Percentiles rank a stretch among this genome's conserved stretches.
Evolutionary conservation across 495 filamentous ascomycete species (phyloP).

Genomic region (Wilcoxina mikolae): DNA sequence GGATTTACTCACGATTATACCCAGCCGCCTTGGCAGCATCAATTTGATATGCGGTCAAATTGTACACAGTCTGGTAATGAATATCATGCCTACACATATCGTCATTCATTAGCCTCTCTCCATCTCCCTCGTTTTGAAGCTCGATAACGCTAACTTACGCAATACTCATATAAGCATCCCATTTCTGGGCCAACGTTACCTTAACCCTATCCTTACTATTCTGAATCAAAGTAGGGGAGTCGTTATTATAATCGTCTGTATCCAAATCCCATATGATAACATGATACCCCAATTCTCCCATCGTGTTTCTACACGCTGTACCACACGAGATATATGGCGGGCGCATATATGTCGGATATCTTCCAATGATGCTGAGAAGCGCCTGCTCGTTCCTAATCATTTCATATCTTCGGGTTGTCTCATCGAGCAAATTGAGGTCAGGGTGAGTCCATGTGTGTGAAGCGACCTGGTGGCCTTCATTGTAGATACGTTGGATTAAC

Average conservation of each 20-base stretch:
- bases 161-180: conserved; percentile 13
- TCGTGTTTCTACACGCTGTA: conserved; percentile 33
- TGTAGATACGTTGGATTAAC: conserved; percentile 42
- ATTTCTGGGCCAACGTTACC: conserved; percentile 6
- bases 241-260: conserved; percentile 52
- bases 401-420: conserved; percentile 39
- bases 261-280: conserved; percentile 49
- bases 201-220: conserved; percentile 41
- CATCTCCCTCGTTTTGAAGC: no score
- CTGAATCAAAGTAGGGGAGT: conserved; percentile 39
- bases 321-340: conserved; percentile 51
- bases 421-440: conserved; percentile 40
- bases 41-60: conserved; percentile 29
- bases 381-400: conserved; percentile 54
- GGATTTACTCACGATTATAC: conserved; percentile 19
- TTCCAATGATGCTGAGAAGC: conserved; percentile 47
- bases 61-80: conserved; percentile 29
- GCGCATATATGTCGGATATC: conserved; percentile 59
- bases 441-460: conserved; percentile 60
- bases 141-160: no score
- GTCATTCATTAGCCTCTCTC: no score
- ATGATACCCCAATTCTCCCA: conserved; percentile 47
- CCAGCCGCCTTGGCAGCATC: conserved; percentile 18
- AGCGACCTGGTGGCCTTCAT: conserved; percentile 53
- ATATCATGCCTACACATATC: conserved; percentile 33